Evolutionary conservation across 2,329 filamentous ascomycete species (phyloP).

Genomic region (Cercospora sojina): DNA sequence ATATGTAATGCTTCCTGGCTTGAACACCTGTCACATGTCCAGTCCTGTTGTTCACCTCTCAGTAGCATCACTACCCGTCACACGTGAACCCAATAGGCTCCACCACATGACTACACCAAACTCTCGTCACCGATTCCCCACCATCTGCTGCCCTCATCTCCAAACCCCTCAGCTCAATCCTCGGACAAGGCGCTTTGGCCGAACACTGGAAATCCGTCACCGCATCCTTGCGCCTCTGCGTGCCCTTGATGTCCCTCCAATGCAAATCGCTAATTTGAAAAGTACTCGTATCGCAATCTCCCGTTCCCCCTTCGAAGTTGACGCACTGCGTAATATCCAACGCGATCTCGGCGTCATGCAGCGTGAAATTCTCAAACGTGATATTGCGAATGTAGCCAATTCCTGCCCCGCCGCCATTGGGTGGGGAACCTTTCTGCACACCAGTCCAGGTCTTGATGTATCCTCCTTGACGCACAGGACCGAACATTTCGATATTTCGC

Average conservation of each 20-base stretch:
- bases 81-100: conserved; percentile 18
- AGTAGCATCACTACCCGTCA: neutral
- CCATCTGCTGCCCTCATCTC: conserved; percentile 10
- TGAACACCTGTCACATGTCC: too few relatives aligned
- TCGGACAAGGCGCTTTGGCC: conserved; percentile 29
- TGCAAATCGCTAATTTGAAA: conserved; percentile 44
- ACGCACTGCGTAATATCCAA: conserved; percentile 36
- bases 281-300: conserved; percentile 34
- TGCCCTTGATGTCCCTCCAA: conserved; percentile 36
- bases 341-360: conserved; percentile 25
- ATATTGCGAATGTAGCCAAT: conserved; percentile 46
- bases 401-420: conserved; percentile 53
- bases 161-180: conserved; percentile 24
- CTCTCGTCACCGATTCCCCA: conserved; percentile 4
- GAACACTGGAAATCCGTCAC: conserved; percentile 36
- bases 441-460: conserved; percentile 58
- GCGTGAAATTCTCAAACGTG: conserved; percentile 37
- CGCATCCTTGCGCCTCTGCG: conserved; percentile 20
- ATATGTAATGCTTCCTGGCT: too few relatives aligned
- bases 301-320: conserved; percentile 27
- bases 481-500: conserved; percentile 47
- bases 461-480: conserved; percentile 13
- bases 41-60: neutral
- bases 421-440: conserved; percentile 48
- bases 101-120: conserved; percentile 21